Percentiles rank a stretch among this genome's conserved stretches.
Evolutionary conservation across 495 filamentous ascomycete species (phyloP).

Genomic region (Thermothielavioides terrestris): DNA sequence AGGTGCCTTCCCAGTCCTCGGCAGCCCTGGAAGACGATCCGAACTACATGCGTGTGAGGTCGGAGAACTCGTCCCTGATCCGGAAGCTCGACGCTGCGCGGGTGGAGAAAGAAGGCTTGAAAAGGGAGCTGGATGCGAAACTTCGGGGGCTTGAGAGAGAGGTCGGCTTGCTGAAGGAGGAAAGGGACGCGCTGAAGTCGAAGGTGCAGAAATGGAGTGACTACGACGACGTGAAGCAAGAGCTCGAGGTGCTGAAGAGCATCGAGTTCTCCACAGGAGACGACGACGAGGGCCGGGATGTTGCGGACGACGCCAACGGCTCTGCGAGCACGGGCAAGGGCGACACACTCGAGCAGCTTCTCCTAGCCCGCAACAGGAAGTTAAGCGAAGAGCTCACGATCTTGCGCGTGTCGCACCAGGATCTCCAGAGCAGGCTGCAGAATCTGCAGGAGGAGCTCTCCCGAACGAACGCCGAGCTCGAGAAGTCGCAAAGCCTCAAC

Average conservation of each 20-base stretch:
- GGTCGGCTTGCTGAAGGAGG: constrained; percentile 52
- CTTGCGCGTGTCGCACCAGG: constrained; percentile 86
- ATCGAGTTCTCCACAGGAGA: constrained; percentile 92
- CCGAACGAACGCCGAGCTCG: constrained; percentile 74
- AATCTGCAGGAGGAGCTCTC: constrained; percentile 76
- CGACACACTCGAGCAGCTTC: constrained; percentile 80
- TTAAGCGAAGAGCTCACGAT: constrained; percentile 87
- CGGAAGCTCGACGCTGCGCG: constrained; percentile 75
- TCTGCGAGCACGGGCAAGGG: constrained; percentile 50
- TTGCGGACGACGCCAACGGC: constrained; percentile 39
- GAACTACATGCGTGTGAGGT: constrained; percentile 70
- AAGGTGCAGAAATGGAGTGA: constrained; percentile 86
- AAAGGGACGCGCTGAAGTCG: constrained; percentile 60
- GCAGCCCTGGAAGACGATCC: constrained; percentile 74
- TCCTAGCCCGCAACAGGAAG: constrained; percentile 92
- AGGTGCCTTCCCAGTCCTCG: constrained; percentile 50
- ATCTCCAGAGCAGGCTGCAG: constrained; percentile 73
- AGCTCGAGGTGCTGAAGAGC: constrained; percentile 93
- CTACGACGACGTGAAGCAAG: constrained; percentile 91
- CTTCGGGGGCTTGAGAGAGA: constrained; percentile 68
- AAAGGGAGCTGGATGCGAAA: constrained; percentile 62
- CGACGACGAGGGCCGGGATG: constrained; percentile 55
- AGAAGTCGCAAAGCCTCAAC: constrained; percentile 74
- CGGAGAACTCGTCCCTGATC: constrained; percentile 84
- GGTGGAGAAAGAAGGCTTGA: constrained; percentile 72